A percentile compares a stretch with the other conserved stretches of the same genome.
These are phyloP conservation scores for Pythium plurisporium DNA, from an alignment of 352 stramenopile species.

Conservation along the genomic window DNA sequence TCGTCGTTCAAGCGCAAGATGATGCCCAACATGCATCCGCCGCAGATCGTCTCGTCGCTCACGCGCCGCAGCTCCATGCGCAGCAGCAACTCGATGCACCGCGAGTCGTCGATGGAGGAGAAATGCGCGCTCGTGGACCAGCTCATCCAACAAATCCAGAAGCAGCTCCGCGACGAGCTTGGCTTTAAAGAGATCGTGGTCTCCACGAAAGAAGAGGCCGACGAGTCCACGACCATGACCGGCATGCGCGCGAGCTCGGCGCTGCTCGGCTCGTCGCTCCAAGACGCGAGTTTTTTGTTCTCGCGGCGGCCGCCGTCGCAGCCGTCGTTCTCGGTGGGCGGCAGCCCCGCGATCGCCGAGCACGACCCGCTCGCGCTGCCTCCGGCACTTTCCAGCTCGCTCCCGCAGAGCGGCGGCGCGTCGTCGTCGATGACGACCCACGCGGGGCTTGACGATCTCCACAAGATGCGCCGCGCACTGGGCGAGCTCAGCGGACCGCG, in stretches of 20 bases:
- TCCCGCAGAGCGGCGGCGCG: too few species aligned
- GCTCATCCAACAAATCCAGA: slow-evolving; percentile 62
- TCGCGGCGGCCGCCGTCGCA: too few species aligned
- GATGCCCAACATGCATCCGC: slow-evolving; percentile 36
- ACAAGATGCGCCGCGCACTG: slow-evolving; percentile 13
- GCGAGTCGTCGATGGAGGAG: slow-evolving; percentile 52
- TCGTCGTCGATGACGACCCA: too few species aligned
- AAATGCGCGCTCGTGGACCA: slow-evolving; percentile 56
- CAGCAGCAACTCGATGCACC: slow-evolving; percentile 19
- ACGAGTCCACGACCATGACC: slow-evolving; percentile 29
- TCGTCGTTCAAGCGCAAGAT: slow-evolving; percentile 24
- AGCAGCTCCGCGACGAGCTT: slow-evolving; percentile 51
- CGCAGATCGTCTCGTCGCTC: slow-evolving; percentile 32
- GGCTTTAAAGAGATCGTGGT: slow-evolving; percentile 66
- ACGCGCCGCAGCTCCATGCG: slow-evolving; percentile 34
- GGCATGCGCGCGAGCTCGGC: slow-evolving; percentile 18
- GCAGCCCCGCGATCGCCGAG: neutral
- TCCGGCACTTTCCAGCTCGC: neutral
- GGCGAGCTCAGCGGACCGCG: neutral
- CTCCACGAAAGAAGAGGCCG: slow-evolving; percentile 38
- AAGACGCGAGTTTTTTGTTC: slow-evolving; percentile 15
- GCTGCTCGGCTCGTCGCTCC: slow-evolving; percentile 15
- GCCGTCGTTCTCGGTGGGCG: neutral
- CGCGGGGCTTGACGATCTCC: slow-evolving; percentile 3
- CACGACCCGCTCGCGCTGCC: neutral